These are phyloP conservation scores for Microbotryum silenes-acaulis DNA, from an alignment of 1,284 basidiomycete species.

Conservation along the genomic window DNA sequence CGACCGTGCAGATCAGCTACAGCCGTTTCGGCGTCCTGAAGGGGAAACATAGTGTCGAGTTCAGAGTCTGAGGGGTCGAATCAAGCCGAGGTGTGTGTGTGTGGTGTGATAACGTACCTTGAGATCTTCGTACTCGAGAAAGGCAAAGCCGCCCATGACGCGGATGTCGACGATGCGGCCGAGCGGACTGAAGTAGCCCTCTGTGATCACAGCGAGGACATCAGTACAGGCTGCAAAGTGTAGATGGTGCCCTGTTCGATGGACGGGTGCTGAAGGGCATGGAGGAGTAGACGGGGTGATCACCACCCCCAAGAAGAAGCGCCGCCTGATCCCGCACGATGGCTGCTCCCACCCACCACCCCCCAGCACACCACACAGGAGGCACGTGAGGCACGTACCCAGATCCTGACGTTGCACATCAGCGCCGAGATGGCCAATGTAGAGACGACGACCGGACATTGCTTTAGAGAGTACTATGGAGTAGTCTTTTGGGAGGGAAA, in stretches of 20 bases:
- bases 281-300: background rate
- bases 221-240: background rate
- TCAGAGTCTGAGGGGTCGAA: no score
- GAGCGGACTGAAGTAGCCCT: slow-evolving; percentile 51
- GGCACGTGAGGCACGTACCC: background rate
- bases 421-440: slow-evolving; percentile 33
- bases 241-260: no score
- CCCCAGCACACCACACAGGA: background rate
- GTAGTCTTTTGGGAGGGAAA: no score
- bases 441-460: slow-evolving; percentile 33
- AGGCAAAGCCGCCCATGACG: slow-evolving; percentile 88
- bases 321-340: no score
- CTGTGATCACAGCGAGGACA: background rate
- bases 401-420: slow-evolving; percentile 27
- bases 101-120: slow-evolving; percentile 47
- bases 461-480: no score
- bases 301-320: background rate
- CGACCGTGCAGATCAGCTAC: slow-evolving; percentile 77
- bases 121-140: slow-evolving; percentile 81
- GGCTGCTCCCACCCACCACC: no score
- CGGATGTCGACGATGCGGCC: slow-evolving; percentile 81
- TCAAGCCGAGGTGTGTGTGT: no score
- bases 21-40: slow-evolving; percentile 84
- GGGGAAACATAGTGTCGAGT: no score
- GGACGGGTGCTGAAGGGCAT: no score